A percentile compares a stretch with the other conserved stretches of the same genome.
Evolutionary conservation across 352 stramenopile species (phyloP).

Genomic region (Phytopythium litorale): DNA sequence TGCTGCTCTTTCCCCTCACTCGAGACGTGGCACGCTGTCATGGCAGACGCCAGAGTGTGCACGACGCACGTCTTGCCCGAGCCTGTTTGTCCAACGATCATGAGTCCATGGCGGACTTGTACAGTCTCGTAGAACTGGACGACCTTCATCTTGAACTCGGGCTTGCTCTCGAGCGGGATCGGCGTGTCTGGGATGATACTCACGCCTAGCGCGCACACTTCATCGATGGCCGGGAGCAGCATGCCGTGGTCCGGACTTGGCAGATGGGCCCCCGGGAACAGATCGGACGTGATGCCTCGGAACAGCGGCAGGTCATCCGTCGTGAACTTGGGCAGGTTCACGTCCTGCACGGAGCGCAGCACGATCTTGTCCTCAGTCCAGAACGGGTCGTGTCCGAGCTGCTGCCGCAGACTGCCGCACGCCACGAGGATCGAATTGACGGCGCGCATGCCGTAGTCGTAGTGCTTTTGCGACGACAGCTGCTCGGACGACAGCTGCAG

Average conservation of each 20-base stretch:
- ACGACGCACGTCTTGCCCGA: slow-evolving; percentile 94
- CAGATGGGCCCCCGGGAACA: slow-evolving; percentile 89
- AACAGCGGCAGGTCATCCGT: slow-evolving; percentile 93
- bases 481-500: slow-evolving; percentile 93
- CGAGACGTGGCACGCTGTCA: slow-evolving; percentile 66
- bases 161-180: slow-evolving; percentile 69
- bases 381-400: slow-evolving; percentile 85
- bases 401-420: slow-evolving; percentile 86
- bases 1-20: slow-evolving; percentile 40
- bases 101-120: slow-evolving; percentile 93
- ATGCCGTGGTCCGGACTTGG: slow-evolving; percentile 82
- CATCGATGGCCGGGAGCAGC: slow-evolving; percentile 80
- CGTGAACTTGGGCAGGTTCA: slow-evolving; percentile 94
- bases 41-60: slow-evolving; percentile 69
- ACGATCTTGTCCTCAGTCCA: slow-evolving; percentile 92
- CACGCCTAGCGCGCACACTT: slow-evolving; percentile 67
- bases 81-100: slow-evolving; percentile 94
- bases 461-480: slow-evolving; percentile 93
- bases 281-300: slow-evolving; percentile 90
- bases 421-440: slow-evolving; percentile 95
- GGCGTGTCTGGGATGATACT: slow-evolving; percentile 52
- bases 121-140: slow-evolving; percentile 96
- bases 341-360: slow-evolving; percentile 90
- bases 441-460: slow-evolving; percentile 95
- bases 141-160: slow-evolving; percentile 86